Conservation (phyloP, 1,284 basidiomycete species). For the Phellopilus nigrolimitatus region DNA sequence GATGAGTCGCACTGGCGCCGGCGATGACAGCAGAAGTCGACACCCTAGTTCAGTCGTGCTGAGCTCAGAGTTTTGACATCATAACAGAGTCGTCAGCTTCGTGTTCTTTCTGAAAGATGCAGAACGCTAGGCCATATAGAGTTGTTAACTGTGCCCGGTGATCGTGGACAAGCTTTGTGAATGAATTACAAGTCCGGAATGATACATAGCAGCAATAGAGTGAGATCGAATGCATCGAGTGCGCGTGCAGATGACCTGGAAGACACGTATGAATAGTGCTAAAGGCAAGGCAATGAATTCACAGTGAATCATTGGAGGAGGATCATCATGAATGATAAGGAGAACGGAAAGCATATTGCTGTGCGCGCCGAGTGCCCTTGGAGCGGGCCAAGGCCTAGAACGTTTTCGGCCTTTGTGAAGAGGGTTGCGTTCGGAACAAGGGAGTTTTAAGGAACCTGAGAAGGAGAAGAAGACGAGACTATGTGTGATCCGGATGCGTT, state of each 20-base stretch:
- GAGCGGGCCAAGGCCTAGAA: background rate
- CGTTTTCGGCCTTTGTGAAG: background rate
- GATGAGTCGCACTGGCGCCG: no score
- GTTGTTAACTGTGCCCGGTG: background rate
- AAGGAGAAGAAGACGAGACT: background rate
- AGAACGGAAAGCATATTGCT: background rate
- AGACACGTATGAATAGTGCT: no score
- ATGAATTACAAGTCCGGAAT: background rate
- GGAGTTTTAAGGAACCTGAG: background rate
- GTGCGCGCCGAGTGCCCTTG: conserved; percentile 1
- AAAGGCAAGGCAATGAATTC: no score
- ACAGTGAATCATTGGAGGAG: background rate
- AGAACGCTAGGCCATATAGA: no score
- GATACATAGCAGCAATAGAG: conserved; percentile 6
- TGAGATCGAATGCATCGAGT: conserved; percentile 2
- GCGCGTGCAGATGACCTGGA: conserved; percentile 1
- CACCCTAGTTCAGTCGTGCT: no score
- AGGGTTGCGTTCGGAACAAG: background rate
- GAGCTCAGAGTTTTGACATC: no score
- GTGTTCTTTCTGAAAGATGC: no score
- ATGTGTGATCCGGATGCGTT: no score
- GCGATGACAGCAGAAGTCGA: no score
- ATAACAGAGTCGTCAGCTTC: no score
- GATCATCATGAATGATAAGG: background rate
- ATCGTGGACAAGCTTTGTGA: conserved; percentile 2